phyloP scores from a whole-genome alignment of 1,284 basidiomycete genomes.

The Hymenochaete sp. region DNA sequence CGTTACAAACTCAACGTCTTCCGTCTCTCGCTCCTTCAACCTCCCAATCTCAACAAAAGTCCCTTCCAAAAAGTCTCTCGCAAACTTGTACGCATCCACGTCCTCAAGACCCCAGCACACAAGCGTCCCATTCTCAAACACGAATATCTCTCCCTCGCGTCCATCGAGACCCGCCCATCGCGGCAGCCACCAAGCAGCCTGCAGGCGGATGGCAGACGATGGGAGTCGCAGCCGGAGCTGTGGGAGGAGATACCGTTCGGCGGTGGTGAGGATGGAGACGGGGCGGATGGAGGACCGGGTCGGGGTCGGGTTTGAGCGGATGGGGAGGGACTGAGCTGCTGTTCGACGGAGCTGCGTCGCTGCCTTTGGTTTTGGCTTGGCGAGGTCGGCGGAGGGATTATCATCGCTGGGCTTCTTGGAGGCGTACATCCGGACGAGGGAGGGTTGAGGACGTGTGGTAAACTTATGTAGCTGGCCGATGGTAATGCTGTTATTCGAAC shows the following conservation, averaged over 20 bases:
- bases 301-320: slow-evolving; percentile 70
- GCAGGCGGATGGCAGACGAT: slow-evolving; percentile 44
- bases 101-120: slow-evolving; percentile 87
- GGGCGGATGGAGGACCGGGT: slow-evolving; percentile 66
- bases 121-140: slow-evolving; percentile 78
- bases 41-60: slow-evolving; percentile 52
- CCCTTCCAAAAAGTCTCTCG: slow-evolving; percentile 50
- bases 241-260: slow-evolving; percentile 61
- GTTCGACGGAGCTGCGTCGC: slow-evolving; percentile 62
- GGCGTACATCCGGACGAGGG: too few relatives aligned
- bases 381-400: slow-evolving; percentile 14
- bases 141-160: slow-evolving; percentile 72
- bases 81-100: slow-evolving; percentile 64
- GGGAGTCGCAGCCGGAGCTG: slow-evolving; percentile 49
- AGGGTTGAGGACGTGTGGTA: too few relatives aligned
- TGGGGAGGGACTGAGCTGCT: slow-evolving; percentile 66
- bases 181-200: slow-evolving; percentile 75
- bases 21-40: slow-evolving; percentile 69
- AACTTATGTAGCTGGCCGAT: too few relatives aligned
- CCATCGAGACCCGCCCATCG: slow-evolving; percentile 44
- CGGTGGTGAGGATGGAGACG: slow-evolving; percentile 68
- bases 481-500: too few relatives aligned
- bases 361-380: slow-evolving; percentile 63
- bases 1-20: slow-evolving; percentile 84
- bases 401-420: slow-evolving; percentile 5